These are phyloP conservation scores for Nectriaceae sp. DNA, from an alignment of 2,329 filamentous ascomycete genomes.

Conservation along the genomic window DNA sequence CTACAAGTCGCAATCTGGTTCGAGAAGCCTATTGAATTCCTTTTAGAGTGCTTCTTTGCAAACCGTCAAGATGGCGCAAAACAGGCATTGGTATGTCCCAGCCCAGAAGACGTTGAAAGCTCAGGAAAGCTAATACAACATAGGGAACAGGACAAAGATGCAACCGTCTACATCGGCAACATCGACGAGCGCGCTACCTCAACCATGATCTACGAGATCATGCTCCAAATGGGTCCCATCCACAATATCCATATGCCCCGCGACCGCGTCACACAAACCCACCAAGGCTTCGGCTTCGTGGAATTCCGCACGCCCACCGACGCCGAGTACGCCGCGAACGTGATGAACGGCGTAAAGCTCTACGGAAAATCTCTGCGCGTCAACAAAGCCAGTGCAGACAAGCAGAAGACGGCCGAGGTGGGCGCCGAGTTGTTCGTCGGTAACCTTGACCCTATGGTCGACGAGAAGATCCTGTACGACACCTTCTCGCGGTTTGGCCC, in stretches of 20 bases:
- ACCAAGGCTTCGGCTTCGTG: constrained; percentile 98
- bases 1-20: no score
- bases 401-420: constrained; percentile 89
- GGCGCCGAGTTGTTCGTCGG: constrained; percentile 97
- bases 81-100: constrained; percentile 68
- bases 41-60: constrained; percentile 10
- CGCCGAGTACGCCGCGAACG: constrained; percentile 93
- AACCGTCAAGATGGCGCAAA: constrained; percentile 62
- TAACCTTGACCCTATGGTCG: constrained; percentile 90
- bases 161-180: constrained; percentile 96
- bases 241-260: constrained; percentile 98
- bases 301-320: constrained; percentile 96
- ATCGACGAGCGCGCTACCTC: constrained; percentile 95
- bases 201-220: constrained; percentile 92
- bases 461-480: constrained; percentile 94
- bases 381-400: constrained; percentile 91
- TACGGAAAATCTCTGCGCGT: constrained; percentile 95
- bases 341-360: constrained; percentile 94
- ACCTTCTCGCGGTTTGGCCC: constrained; percentile 90
- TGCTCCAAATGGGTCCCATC: constrained; percentile 96
- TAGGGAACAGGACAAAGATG: constrained; percentile 97
- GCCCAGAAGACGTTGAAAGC: background rate
- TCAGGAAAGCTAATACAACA: constrained; percentile 5
- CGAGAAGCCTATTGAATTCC: no score
- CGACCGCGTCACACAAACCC: constrained; percentile 93